Evolutionary conservation across 352 stramenopile genomes (phyloP).

Genomic region (Globisporangium megalacanthum): DNA sequence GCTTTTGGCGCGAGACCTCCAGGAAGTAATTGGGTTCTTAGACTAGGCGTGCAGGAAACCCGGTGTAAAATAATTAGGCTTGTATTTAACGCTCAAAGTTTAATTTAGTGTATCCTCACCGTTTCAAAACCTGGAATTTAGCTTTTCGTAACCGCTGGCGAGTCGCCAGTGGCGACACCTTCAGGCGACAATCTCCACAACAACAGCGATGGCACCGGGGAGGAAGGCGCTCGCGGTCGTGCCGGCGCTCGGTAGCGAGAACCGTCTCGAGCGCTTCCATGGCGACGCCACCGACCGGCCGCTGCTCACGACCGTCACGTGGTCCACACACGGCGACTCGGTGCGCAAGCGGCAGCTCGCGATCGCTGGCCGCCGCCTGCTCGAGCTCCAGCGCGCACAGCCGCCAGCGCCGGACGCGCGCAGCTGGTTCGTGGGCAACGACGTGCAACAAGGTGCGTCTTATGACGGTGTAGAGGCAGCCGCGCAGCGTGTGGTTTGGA

Average conservation of each 20-base stretch:
- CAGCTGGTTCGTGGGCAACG: conserved; percentile 78
- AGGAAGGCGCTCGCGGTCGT: conserved; percentile 47
- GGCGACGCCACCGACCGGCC: conserved; percentile 45
- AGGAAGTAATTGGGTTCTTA: no score
- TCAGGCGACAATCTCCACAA: conserved; percentile 1
- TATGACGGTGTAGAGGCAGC: background rate
- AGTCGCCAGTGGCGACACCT: no score
- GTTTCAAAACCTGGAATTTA: no score
- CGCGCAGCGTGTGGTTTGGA: no score
- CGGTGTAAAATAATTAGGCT: no score
- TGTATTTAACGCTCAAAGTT: no score
- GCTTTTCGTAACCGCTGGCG: no score
- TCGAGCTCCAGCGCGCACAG: conserved; percentile 64
- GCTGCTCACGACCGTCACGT: conserved; percentile 44
- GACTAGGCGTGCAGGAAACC: no score
- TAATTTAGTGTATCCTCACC: no score
- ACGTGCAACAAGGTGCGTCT: conserved; percentile 45
- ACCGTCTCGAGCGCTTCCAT: conserved; percentile 59
- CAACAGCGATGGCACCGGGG: conserved; percentile 19
- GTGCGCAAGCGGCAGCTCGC: conserved; percentile 51
- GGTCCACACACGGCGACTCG: conserved; percentile 21
- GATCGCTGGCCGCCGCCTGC: conserved; percentile 29
- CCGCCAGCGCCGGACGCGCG: conserved; percentile 29
- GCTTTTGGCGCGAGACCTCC: no score
- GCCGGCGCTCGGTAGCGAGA: conserved; percentile 28